Conservation (phyloP, 257 asterid species). For the Solanum corneliomulleri region DNA sequence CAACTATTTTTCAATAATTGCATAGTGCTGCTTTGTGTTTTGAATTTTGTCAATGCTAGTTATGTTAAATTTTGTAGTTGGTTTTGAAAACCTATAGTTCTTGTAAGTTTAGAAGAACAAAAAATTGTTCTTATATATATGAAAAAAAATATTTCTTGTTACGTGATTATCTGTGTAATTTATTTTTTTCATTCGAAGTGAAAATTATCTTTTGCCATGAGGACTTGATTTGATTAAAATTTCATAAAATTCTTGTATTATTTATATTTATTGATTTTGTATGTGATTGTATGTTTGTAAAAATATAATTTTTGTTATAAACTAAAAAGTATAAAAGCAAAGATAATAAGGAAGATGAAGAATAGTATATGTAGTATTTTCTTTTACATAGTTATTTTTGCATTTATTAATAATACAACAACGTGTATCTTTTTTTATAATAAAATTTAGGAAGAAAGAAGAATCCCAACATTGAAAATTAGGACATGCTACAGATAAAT, state of each 20-base stretch:
- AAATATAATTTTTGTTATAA: no score
- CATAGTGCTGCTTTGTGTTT: neutral
- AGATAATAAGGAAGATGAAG: no score
- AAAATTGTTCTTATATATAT: no score
- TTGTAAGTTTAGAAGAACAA: neutral
- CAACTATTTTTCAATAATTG: neutral
- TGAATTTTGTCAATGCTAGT: neutral
- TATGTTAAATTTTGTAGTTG: neutral
- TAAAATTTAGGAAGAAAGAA: neutral
- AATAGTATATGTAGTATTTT: no score
- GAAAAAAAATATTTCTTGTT: no score
- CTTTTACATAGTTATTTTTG: no score
- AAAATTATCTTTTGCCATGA: neutral
- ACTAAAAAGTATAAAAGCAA: no score
- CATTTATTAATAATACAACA: neutral
- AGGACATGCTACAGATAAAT: neutral
- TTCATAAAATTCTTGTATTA: no score
- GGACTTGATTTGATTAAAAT: no score
- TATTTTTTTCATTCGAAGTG: neutral
- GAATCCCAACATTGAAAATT: neutral
- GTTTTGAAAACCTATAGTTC: neutral
- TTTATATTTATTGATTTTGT: no score
- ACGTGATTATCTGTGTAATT: neutral
- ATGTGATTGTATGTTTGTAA: no score
- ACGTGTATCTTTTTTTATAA: neutral